Percentiles rank a stretch among this genome's conserved stretches.
Conservation (phyloP, 805 yeast genomes). For the Kluyveromyces lactis region DNA sequence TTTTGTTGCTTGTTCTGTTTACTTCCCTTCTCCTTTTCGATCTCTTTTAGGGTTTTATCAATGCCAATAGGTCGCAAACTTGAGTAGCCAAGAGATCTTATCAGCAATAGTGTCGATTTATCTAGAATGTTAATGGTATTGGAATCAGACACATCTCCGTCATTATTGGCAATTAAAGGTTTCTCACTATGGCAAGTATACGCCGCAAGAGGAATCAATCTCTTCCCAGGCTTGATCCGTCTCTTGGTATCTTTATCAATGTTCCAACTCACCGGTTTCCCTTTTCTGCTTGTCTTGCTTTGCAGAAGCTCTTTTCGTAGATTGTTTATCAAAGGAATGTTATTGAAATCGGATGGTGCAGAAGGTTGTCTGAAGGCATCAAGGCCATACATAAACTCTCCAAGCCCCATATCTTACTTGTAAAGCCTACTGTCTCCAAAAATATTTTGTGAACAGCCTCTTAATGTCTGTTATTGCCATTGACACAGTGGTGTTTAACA, state of each 20-base stretch:
- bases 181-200: constrained; percentile 15
- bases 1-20: constrained; percentile 19
- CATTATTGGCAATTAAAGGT: constrained; percentile 7
- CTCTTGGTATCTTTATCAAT: neutral
- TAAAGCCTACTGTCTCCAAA: too few relatives aligned
- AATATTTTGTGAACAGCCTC: too few relatives aligned
- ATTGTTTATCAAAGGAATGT: neutral
- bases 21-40: constrained; percentile 24
- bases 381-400: neutral
- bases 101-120: constrained; percentile 9
- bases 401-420: neutral
- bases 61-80: constrained; percentile 53
- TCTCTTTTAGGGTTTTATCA: constrained; percentile 39
- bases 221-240: neutral
- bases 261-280: neutral
- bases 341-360: neutral
- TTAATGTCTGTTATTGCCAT: too few relatives aligned
- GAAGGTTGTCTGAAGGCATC: neutral
- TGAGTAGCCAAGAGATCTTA: constrained; percentile 40
- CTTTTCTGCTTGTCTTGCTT: neutral
- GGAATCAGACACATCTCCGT: neutral
- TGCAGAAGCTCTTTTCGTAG: neutral
- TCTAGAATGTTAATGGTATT: neutral
- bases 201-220: constrained; percentile 13
- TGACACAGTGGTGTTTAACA: too few relatives aligned